Evolutionary conservation across 805 yeast species (phyloP), one percentile per base, ranked within the genome.

Genomic region (Saccharomycopsis vini): DNA sequence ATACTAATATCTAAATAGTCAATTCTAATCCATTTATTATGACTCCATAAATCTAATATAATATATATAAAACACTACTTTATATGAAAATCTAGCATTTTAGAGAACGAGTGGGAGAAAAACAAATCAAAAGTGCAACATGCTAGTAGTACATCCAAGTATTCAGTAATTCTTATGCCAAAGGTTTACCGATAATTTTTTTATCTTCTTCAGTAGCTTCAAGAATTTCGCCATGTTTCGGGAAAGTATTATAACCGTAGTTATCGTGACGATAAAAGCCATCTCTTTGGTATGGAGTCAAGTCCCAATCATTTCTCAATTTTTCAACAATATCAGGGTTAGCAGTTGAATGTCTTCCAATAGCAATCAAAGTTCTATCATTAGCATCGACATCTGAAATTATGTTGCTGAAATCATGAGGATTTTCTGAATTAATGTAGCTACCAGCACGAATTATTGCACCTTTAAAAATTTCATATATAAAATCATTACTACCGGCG

Each of bases 381-480:
- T 40, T 40, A 7, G 9, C 33, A 13, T 33, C 16, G 12, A 40
- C 39, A 26, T 40, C 44, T n/a, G n/a, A n/a, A n/a, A n/a, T n/a
- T n/a, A n/a, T n/a, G n/a, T n/a, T n/a, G n/a, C n/a, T n/a, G n/a
- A n/a, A n/a, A n/a, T n/a, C n/a, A n/a, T n/a, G n/a, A n/a, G n/a
- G n/a, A n/a, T n/a, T n/a, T n/a, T n/a, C n/a, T n/a, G n/a, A 30
- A 20, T 55, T 37, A 39, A 54, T 61, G 18, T 53, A 56, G 36
- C 60, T 60, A 43, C 71, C 72, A 30, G 71, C 66, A 52, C 70
- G 58, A 28, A 72, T 50, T 18, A 72, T 49, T 26, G 56, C 54
- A 42, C 77, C 77, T 47, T 61, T 62, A 73, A 72, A 73, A 44
- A 69, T 59, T n/a, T 63, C 53, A 47, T 59, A 62, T 16, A 58